Evolutionary conservation across 2,329 filamentous ascomycete species (phyloP), one percentile per base, ranked within the genome.

Genomic region (Aureobasidium vineae): DNA sequence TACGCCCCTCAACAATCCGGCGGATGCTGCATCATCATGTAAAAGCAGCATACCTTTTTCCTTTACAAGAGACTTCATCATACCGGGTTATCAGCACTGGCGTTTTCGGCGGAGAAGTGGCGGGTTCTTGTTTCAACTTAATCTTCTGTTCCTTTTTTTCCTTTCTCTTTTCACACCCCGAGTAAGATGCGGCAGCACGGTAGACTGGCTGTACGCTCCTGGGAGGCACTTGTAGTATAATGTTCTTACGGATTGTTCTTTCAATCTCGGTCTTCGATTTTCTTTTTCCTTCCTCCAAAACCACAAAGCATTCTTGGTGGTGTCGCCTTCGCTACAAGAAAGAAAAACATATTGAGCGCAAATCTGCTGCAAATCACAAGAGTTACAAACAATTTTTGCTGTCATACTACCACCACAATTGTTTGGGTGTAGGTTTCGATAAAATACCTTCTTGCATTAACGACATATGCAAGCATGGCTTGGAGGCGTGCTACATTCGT

Each of bases 21-120:
- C 76, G 90, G 92, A 74, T 99, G 95, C 87, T 99, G 95, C 83
- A 85, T 90, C 75, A 88, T 99, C 80, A 98, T 98, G 94, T 98
- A 84, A 82, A 61, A 52, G 59, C 59, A 52, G 31, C 31, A 10
- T 16, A 2, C 36, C 26, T 13, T 53, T 49, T 56, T 38, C 61
- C 49, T 59, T 47, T 52, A 53, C 54, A 53, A 64, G 61, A 64
- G 61, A 64, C 64, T 52, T n/a, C 26, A 60, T 66, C 31, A 45
- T 66, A 26, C 53, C 33, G 53, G 45, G 49, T 47, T 66, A 40
- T 26, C 64, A 66, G 68, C 60, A 67, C 54, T 50, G 63, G 66
- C 65, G 68, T 69, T 69, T 65, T 57, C 31, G 63, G 66, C 36
- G 66, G 54, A 54, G 33, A 49, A 54, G 36, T 64, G 61, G 49